Conservation (phyloP, 2,329 filamentous ascomycete species). For the Penicillium sp. region DNA sequence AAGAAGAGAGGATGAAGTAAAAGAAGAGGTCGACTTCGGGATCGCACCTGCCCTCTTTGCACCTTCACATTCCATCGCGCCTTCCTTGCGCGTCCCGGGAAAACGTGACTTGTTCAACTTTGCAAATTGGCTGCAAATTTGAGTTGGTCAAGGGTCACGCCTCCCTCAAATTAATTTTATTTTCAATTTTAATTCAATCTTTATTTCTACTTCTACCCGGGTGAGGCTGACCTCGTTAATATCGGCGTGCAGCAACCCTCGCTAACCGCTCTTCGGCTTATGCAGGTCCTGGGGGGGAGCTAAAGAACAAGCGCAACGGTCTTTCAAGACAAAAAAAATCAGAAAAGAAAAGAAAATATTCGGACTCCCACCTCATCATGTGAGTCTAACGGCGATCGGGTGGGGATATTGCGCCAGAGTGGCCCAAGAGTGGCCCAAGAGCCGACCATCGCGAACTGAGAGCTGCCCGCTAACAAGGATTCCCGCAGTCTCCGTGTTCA, state of each 20-base stretch:
- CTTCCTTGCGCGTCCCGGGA: neutral
- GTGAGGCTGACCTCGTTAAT: neutral
- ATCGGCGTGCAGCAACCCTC: constrained; percentile 2
- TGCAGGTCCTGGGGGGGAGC: constrained; percentile 9
- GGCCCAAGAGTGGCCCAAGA: neutral
- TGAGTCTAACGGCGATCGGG: constrained; percentile 13
- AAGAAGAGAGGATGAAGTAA: neutral
- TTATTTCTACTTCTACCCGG: neutral
- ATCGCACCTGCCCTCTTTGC: too few species aligned
- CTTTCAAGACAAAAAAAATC: neutral
- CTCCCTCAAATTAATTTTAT: too few species aligned
- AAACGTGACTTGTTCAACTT: neutral
- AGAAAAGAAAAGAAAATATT: neutral
- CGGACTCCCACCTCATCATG: constrained; percentile 7
- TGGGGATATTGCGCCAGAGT: neutral
- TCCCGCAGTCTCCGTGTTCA: neutral
- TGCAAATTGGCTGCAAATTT: too few species aligned
- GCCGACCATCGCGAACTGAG: neutral
- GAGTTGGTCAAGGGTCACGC: too few species aligned
- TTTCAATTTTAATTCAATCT: too few species aligned
- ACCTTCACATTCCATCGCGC: neutral
- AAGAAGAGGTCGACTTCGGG: too few species aligned
- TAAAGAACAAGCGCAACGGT: neutral
- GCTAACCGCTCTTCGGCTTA: constrained; percentile 10
- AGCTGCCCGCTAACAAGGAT: constrained; percentile 1